phyloP scores from a whole-genome alignment of 2,329 filamentous ascomycete species.

The Lithohypha guttulata region DNA sequence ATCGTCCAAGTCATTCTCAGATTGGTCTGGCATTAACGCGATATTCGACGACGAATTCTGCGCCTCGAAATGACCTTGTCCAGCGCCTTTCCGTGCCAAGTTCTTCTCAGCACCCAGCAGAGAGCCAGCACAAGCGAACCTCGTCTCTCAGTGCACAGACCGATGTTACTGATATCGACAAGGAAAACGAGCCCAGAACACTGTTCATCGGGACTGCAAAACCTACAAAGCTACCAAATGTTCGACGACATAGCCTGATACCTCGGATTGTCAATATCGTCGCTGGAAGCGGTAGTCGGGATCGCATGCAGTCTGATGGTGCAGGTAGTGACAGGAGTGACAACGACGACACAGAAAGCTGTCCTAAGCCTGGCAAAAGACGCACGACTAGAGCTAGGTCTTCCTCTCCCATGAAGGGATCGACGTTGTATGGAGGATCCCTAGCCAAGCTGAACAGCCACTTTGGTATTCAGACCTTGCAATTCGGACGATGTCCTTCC shows the following conservation, averaged over 20 bases:
- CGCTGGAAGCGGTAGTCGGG: not conserved
- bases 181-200: not conserved
- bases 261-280: slow-evolving; percentile 7
- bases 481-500: too few species aligned
- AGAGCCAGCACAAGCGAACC: slow-evolving; percentile 1
- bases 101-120: too few species aligned
- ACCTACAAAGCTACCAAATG: not conserved
- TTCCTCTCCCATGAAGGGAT: not conserved
- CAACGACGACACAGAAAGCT: not conserved
- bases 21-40: slow-evolving; percentile 1
- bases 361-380: too few species aligned
- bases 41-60: not conserved
- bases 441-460: slow-evolving; percentile 3
- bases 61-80: too few species aligned
- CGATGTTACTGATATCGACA: not conserved
- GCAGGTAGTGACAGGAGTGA: not conserved
- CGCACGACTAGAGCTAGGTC: slow-evolving; percentile 2
- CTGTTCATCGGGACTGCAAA: slow-evolving; percentile 2
- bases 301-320: not conserved
- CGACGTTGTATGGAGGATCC: not conserved
- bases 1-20: not conserved
- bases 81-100: not conserved
- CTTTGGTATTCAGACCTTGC: slow-evolving; percentile 2
- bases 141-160: slow-evolving; percentile 1
- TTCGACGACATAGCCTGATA: slow-evolving; percentile 6